Evolutionary conservation across 1,139 yeast species (phyloP), one percentile per base, ranked within the genome.

Genomic region (Diutina neorugosa): DNA sequence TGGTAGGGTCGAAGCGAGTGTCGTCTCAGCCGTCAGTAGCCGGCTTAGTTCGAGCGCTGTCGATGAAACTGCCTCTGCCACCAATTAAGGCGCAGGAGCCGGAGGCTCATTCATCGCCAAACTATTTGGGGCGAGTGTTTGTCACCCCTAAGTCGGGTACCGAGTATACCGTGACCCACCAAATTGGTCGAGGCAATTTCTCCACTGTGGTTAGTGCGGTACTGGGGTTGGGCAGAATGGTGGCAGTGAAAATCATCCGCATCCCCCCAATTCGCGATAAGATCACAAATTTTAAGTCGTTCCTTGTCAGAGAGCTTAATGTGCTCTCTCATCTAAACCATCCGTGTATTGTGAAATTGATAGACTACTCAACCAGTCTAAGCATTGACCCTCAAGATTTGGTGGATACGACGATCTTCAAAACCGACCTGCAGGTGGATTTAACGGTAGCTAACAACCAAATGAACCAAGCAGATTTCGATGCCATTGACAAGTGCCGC

Each of bases 291-390:
- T 73, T 88, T 56, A 88, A 85, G 61, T 80, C 82, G 55, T 86
- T 91, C 18, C 70, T 91, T 51, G 73, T 76, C 41, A 76, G 98
- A 57, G 98, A 93, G 63, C 66, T 91, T 44, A 82, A 80, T 49
- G 80, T 90, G 12, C 71, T 93, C 55, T 69, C 70, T 55, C 72
- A 62, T 53, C 57, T 67, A 62, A 64, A 65, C 65, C 85, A 63
- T 65, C 81, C 68, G 43, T 76, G 67, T 63, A 71, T 69, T 48
- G 69, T 64, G 53, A 69, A 60, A 55, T 66, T 68, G 23, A 54
- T 72, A 8, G 78, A 73, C 52, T 60, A 59, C 54, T 48, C 23
- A 56, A 59, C 19, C 72, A 69, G 46, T 62, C 69, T 31, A 56
- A 54, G 42, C 42, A 18, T n/a, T 25, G 54, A 2, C 55, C 51